Conservation (phyloP, 2,329 filamentous ascomycete species). For the Talaromyces verruculosus region DNA sequence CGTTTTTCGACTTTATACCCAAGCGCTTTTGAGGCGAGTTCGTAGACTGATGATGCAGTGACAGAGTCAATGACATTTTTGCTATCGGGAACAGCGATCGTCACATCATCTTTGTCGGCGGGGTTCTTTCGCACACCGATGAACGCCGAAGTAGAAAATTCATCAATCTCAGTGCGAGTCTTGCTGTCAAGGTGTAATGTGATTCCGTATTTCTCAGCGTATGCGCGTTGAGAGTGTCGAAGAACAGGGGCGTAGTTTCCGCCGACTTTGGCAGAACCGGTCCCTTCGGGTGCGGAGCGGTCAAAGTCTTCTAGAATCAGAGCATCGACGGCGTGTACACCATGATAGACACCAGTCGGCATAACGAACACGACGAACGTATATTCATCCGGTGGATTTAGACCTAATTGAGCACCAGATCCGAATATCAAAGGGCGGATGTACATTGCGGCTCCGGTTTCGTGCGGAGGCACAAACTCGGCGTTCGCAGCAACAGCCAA, state of each 20-base stretch:
- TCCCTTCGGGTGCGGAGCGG: constrained; percentile 85
- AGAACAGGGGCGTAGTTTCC: constrained; percentile 95
- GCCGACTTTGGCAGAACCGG: constrained; percentile 87
- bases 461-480: constrained; percentile 84
- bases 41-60: constrained; percentile 74
- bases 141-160: constrained; percentile 94
- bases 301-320: constrained; percentile 92
- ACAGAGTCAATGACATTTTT: constrained; percentile 85
- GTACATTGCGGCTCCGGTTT: constrained; percentile 88
- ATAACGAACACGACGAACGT: constrained; percentile 87
- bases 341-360: constrained; percentile 92
- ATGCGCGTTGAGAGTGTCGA: constrained; percentile 79
- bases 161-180: constrained; percentile 81
- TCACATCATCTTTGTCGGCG: constrained; percentile 51
- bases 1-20: constrained; percentile 84
- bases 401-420: constrained; percentile 78
- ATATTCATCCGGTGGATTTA: constrained; percentile 87
- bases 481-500: constrained; percentile 86
- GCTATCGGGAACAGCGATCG: constrained; percentile 82
- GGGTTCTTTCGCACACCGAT: constrained; percentile 68
- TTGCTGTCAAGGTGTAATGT: constrained; percentile 89
- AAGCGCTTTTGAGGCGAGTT: constrained; percentile 68
- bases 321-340: constrained; percentile 79
- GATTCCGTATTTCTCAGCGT: constrained; percentile 81
- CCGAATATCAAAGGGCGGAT: constrained; percentile 87